Evolutionary conservation across 176 grass and related monocot species (phyloP).

Genomic region (Hsuehochloa calcarea): DNA sequence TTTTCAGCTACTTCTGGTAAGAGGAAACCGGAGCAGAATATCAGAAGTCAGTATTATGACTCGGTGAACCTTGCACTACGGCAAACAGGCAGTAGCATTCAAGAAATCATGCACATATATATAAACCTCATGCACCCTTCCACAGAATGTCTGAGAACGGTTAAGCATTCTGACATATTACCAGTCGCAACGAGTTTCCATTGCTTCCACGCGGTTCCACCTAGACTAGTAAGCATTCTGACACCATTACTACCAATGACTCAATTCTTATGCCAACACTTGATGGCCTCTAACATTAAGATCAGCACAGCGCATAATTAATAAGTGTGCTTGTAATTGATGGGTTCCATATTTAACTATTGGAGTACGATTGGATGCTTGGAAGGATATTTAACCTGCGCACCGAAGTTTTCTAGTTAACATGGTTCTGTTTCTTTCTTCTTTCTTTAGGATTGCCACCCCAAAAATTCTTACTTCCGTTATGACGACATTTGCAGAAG

Average conservation of each 20-base stretch:
- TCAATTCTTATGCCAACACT: background rate
- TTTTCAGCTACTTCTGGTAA: constrained; percentile 41
- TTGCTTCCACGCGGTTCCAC: background rate
- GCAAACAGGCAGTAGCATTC: background rate
- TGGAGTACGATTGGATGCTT: too few relatives aligned
- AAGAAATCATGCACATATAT: background rate
- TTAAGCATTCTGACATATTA: too few relatives aligned
- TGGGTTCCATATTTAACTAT: background rate
- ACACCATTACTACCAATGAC: background rate
- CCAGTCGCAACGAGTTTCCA: too few relatives aligned
- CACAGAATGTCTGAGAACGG: background rate
- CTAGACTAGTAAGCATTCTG: background rate
- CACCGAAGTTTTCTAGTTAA: too few relatives aligned
- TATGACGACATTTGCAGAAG: too few relatives aligned
- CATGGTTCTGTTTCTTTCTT: too few relatives aligned
- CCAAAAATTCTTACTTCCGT: too few relatives aligned
- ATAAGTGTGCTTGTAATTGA: background rate
- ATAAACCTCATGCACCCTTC: background rate
- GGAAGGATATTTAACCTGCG: too few relatives aligned
- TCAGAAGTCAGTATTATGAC: background rate
- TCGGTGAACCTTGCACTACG: background rate
- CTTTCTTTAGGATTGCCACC: too few relatives aligned
- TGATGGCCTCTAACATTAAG: background rate
- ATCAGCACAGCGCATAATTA: background rate
- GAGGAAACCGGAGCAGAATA: background rate